Percentiles rank a stretch among this genome's conserved stretches.
phyloP scores from a whole-genome alignment of 352 stramenopile genomes.

The Plasmopara halstedii region DNA sequence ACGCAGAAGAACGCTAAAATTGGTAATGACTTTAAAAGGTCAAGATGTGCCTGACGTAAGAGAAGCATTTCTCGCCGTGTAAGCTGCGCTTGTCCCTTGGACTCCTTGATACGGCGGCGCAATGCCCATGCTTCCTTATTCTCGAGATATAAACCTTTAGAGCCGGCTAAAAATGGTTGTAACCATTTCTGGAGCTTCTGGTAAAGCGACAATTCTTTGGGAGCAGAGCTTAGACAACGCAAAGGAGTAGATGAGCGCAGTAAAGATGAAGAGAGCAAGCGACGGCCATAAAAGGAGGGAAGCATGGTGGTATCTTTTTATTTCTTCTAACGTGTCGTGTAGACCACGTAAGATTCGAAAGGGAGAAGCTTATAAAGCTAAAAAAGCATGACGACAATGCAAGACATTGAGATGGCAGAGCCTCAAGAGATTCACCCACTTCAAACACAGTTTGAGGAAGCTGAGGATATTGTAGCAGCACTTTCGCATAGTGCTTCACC shows the following conservation, averaged over 20 bases:
- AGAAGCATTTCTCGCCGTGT: slow-evolving; percentile 74
- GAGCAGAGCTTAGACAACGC: slow-evolving; percentile 12
- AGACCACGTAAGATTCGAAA: slow-evolving; percentile 7
- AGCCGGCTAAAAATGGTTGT: slow-evolving; percentile 67
- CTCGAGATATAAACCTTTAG: slow-evolving; percentile 59
- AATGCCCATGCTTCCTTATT: slow-evolving; percentile 76
- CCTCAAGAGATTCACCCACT: slow-evolving; percentile 57
- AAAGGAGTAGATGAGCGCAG: neutral
- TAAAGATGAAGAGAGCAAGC: neutral
- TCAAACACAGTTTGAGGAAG: slow-evolving; percentile 68
- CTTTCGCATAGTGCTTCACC: slow-evolving; percentile 31
- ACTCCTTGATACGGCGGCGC: slow-evolving; percentile 43
- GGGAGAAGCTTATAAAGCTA: too few species aligned
- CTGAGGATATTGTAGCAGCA: slow-evolving; percentile 40
- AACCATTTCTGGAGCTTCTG: slow-evolving; percentile 81
- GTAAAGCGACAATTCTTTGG: slow-evolving; percentile 48
- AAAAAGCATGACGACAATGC: slow-evolving; percentile 15
- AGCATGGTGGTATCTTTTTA: neutral
- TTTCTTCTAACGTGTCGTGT: neutral
- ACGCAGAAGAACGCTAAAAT: slow-evolving; percentile 69
- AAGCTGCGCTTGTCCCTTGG: slow-evolving; percentile 21
- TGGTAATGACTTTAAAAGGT: slow-evolving; percentile 80
- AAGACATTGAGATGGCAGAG: slow-evolving; percentile 74
- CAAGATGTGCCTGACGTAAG: slow-evolving; percentile 67
- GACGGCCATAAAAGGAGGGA: neutral